A percentile compares a stretch with the other conserved stretches of the same genome.
These are phyloP conservation scores for Oryza meyeriana DNA, from an alignment of 176 grass and related monocot species.

Conservation along the genomic window DNA sequence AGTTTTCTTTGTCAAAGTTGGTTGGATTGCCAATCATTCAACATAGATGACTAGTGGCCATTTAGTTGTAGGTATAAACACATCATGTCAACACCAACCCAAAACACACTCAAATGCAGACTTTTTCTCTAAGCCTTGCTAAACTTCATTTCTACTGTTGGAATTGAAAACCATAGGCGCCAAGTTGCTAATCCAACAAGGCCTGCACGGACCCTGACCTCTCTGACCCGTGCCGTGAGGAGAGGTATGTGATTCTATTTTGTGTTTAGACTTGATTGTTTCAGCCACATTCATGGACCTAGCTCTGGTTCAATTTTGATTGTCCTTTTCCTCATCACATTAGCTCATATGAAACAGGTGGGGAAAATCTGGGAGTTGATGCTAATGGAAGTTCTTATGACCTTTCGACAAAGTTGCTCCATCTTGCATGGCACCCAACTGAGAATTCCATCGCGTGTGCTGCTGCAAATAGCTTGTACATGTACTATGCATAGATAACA, in stretches of 20 bases:
- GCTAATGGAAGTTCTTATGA: conserved; percentile 65
- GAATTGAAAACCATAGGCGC: conserved; percentile 44
- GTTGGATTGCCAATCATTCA: conserved; percentile 26
- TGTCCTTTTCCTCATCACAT: not conserved
- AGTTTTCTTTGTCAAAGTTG: conserved; percentile 17
- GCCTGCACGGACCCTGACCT: conserved; percentile 62
- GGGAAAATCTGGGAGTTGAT: conserved; percentile 56
- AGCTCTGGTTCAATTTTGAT: not conserved
- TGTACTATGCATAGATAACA: conserved; percentile 82
- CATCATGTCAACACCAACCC: not conserved
- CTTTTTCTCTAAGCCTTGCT: not conserved
- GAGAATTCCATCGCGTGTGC: conserved; percentile 93
- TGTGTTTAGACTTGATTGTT: not conserved
- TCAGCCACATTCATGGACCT: not conserved
- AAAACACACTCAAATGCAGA: not conserved
- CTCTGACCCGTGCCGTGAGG: conserved; percentile 62
- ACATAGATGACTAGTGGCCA: conserved; percentile 22
- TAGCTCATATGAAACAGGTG: conserved; percentile 45
- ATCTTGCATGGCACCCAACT: conserved; percentile 92
- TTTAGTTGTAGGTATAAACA: conserved; percentile 30
- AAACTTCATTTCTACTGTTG: conserved; percentile 14
- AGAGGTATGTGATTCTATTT: conserved; percentile 49
- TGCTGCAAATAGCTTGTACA: conserved; percentile 89
- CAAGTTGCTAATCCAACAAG: conserved; percentile 61
- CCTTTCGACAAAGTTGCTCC: conserved; percentile 74